phyloP scores from a whole-genome alignment of 1,284 basidiomycete genomes.

The Trichosporon sp. region DNA sequence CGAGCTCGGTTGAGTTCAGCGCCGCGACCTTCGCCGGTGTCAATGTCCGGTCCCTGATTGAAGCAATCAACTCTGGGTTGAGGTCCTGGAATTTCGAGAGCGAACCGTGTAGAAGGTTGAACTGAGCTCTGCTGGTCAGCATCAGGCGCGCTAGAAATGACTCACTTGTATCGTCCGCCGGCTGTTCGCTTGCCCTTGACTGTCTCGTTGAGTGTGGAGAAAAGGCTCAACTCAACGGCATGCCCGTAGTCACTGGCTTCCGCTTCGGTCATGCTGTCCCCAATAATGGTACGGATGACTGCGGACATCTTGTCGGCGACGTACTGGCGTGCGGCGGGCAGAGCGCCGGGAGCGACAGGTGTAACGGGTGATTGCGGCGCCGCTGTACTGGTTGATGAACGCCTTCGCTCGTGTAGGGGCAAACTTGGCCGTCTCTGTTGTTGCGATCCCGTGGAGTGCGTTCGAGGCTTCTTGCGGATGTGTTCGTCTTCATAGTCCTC shows the following conservation, averaged over 20 bases:
- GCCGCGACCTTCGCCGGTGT: constrained; percentile 29
- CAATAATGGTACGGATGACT: constrained; percentile 27
- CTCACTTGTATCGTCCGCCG: constrained; percentile 42
- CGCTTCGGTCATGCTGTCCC: constrained; percentile 16
- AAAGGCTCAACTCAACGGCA: constrained; percentile 34
- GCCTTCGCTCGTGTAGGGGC: neutral
- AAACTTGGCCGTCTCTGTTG: neutral
- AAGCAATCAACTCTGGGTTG: constrained; percentile 23
- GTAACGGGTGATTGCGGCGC: neutral
- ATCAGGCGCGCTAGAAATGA: neutral
- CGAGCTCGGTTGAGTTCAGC: constrained; percentile 35
- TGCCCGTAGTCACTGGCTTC: constrained; percentile 22
- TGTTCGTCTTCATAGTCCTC: neutral
- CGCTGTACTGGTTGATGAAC: neutral
- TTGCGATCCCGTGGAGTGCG: neutral
- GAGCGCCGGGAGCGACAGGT: neutral
- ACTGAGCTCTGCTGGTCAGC: constrained; percentile 34
- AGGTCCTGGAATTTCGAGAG: constrained; percentile 24
- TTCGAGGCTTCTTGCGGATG: neutral
- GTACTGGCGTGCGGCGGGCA: constrained; percentile 34
- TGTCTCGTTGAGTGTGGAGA: constrained; percentile 31
- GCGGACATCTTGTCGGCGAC: constrained; percentile 31
- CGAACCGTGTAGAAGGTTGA: constrained; percentile 34
- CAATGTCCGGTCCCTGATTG: constrained; percentile 22
- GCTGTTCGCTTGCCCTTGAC: constrained; percentile 34